Evolutionary conservation across 2,329 filamentous ascomycete genomes (phyloP), one percentile per base, ranked within the genome.

Genomic region (Orbilia oligospora): DNA sequence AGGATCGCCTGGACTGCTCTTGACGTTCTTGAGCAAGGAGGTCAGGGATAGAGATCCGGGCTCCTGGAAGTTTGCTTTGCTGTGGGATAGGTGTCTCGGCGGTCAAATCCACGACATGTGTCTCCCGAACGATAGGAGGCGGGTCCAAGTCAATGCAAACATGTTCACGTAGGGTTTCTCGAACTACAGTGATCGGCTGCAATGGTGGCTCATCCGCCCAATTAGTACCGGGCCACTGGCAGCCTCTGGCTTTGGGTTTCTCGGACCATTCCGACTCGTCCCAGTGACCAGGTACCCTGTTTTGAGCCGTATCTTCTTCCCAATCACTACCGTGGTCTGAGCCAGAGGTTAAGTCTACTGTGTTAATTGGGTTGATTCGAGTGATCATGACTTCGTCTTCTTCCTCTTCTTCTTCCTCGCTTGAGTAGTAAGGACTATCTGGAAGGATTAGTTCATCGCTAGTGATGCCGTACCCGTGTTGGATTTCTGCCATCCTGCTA

Each of bases 391-490:
- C 76, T 33, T 81, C 79, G 64, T 81, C 80, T 5, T 80, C 75
- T 0, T 81, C 77, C 9, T 81, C 76, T 0, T 81, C 77, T 33
- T 81, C 78, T n/a, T 81, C 78, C 3, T 80, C 76, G 68, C 79
- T 70, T 10, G 68, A 71, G 22, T 27, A 77, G 56, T 80, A 76
- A 5, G 75, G 63, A 22, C 78, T 80, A 22, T 80, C 78, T 0
- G 78, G 73, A 51, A 79, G 81, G 58, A 81, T 51, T 5, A 81
- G 70, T 20, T 80, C 80, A 36, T 80, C 76, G 24, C 77, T 79
- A 10, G 76, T 80, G 27, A 82, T 76, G 30, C 81, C 81, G 55
- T 82, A 82, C 4, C 81, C 80, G 68, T 78, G 67, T 24, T 73
- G 78, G 76, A 53, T 76, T 70, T 30, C 79, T 16, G 71, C 81